Base-by-base conservation (phyloP, 2,329 filamentous ascomycete species). In the Gaeumannomyces tritici region DNA sequence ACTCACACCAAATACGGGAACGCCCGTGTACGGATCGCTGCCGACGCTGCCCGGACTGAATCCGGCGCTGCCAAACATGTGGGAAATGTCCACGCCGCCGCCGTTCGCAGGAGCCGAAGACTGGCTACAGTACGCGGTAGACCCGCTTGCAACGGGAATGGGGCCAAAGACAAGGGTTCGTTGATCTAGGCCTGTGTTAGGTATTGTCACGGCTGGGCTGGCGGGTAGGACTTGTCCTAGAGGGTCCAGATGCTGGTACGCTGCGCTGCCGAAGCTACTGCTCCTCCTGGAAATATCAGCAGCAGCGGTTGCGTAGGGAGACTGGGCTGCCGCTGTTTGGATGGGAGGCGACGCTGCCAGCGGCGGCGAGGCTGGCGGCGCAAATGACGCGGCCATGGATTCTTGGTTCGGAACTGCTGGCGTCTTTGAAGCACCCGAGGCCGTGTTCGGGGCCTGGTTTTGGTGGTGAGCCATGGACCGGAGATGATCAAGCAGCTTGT, bases 401-500 rank as follows among this genome's bases (percentile, higher is more conserved):
- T 51, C 42, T 15, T 51, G 18, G 42, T 6, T 18, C 4, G 4
- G 18, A 8, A 9, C 18, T 9, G 21, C n/a, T 3, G 42, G 42
- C 42, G 4, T 51, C 4, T n/a, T n/a, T 51, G 42, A 8, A 2
- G 42, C 9, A 51, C 3, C 21, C 42, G 42, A 51, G 21, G 42
- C 35, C 31, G 31, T 31, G 35, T 12, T 15, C 13, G 35, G 35
- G 3, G 13, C 42, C 18, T 51, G 18, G 42, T n/a, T 4, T 6
- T n/a, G 28, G 15, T 31, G 57, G 29, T 70, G 65, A 42, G 70
- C 66, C 1, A 68, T 67, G 8, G 68, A 64, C 21, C 70, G 66
- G 1, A 74, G 65, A 13, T 70, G 69, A 7, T 69, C 67, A 1
- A 77, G 70, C 18, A 74, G 67, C 60, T 71, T 66, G 57, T 73